A percentile compares a stretch with the other conserved stretches of the same genome.
These are phyloP conservation scores for Acmispon strigosus DNA, from an alignment of 306 rosid species.

Conservation along the genomic window DNA sequence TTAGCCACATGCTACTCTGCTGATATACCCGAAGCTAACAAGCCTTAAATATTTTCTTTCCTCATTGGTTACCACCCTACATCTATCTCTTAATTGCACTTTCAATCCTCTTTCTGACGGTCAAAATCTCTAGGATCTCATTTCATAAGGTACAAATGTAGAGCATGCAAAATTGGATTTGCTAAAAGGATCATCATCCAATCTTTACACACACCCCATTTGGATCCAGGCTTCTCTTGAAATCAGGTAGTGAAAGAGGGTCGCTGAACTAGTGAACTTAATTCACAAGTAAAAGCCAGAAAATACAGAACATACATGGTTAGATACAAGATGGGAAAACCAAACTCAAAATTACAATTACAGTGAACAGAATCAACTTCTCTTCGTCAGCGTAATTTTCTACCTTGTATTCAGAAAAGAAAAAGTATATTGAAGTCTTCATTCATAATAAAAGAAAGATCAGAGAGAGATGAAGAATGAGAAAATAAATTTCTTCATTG, in stretches of 20 bases:
- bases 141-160: background rate
- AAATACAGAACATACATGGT: too few relatives aligned
- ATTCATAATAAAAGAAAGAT: background rate
- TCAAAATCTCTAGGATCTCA: conserved; percentile 7
- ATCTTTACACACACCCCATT: background rate
- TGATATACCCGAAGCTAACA: conserved; percentile 5
- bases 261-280: too few relatives aligned
- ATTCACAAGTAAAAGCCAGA: background rate
- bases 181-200: background rate
- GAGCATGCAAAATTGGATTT: background rate
- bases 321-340: too few relatives aligned
- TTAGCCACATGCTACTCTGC: conserved; percentile 8
- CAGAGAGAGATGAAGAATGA: background rate
- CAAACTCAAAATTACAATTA: too few relatives aligned
- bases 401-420: too few relatives aligned
- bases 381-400: too few relatives aligned
- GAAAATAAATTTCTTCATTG: conserved; percentile 32
- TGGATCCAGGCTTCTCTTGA: too few relatives aligned
- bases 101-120: conserved; percentile 2
- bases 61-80: background rate
- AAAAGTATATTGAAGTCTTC: background rate
- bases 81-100: conserved; percentile 2
- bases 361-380: too few relatives aligned
- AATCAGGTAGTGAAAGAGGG: background rate
- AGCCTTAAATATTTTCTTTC: background rate